These are phyloP conservation scores for Trichoderma gracile DNA, from an alignment of 2,329 filamentous ascomycete genomes.

Conservation along the genomic window DNA sequence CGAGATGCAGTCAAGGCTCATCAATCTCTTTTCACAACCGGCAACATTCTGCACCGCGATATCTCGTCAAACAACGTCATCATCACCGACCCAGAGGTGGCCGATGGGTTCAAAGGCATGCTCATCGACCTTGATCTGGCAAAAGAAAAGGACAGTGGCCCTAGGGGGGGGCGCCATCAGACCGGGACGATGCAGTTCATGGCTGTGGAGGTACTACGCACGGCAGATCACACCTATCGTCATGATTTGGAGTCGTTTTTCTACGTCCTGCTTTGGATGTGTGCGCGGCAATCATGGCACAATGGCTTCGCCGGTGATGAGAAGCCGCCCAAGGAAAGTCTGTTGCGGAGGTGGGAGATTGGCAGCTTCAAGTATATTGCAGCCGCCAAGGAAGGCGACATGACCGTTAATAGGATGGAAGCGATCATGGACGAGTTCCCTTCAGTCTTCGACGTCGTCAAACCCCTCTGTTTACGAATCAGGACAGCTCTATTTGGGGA, in stretches of 20 bases:
- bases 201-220: slow-evolving; percentile 38
- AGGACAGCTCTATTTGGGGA: slow-evolving; percentile 25
- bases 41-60: slow-evolving; percentile 21
- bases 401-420: slow-evolving; percentile 21
- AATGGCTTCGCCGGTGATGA: background rate
- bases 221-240: slow-evolving; percentile 33
- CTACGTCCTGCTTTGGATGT: slow-evolving; percentile 30
- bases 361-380: slow-evolving; percentile 24
- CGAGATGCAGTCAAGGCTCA: slow-evolving; percentile 24
- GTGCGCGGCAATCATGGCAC: slow-evolving; percentile 3
- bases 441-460: slow-evolving; percentile 24
- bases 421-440: slow-evolving; percentile 28
- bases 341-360: slow-evolving; percentile 23
- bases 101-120: slow-evolving; percentile 25
- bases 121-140: slow-evolving; percentile 26
- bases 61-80: slow-evolving; percentile 26
- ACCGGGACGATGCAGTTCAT: slow-evolving; percentile 40
- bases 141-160: slow-evolving; percentile 28
- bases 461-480: slow-evolving; percentile 28
- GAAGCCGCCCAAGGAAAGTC: slow-evolving; percentile 17
- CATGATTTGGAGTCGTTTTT: slow-evolving; percentile 26
- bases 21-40: slow-evolving; percentile 12
- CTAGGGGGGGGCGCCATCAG: slow-evolving; percentile 32
- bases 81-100: slow-evolving; percentile 21
- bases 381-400: slow-evolving; percentile 16